These are phyloP conservation scores for Mycena venus DNA, from an alignment of 768 basidiomycete genomes.

Conservation along the genomic window DNA sequence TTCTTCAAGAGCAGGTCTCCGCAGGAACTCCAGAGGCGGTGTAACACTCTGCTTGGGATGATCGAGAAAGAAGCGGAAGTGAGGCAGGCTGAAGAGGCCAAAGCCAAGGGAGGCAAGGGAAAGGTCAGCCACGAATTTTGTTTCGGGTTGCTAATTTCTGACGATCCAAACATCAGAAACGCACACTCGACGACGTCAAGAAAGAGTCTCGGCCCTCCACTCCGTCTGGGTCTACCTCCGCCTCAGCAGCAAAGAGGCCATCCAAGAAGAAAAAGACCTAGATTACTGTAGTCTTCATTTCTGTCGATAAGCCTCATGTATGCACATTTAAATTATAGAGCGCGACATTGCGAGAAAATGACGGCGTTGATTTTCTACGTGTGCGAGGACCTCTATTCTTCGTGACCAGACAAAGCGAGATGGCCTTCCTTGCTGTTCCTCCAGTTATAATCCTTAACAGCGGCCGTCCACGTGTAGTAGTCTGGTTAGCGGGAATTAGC, in stretches of 20 bases:
- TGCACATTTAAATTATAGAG: slow-evolving; percentile 28
- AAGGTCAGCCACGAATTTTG: slow-evolving; percentile 62
- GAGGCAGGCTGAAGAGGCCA: slow-evolving; percentile 76
- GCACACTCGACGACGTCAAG: slow-evolving; percentile 77
- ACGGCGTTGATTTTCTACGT: background rate
- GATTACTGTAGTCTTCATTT: slow-evolving; percentile 4
- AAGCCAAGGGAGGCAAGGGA: slow-evolving; percentile 70
- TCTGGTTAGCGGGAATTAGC: slow-evolving; percentile 56
- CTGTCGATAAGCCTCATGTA: background rate
- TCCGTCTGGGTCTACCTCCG: slow-evolving; percentile 61
- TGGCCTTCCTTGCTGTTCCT: slow-evolving; percentile 89
- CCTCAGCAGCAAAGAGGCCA: slow-evolving; percentile 67
- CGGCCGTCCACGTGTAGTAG: slow-evolving; percentile 78
- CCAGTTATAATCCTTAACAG: slow-evolving; percentile 75
- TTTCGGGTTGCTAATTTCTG: background rate
- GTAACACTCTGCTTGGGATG: slow-evolving; percentile 89
- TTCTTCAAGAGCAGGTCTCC: slow-evolving; percentile 96
- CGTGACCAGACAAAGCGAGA: slow-evolving; percentile 59
- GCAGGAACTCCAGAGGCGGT: slow-evolving; percentile 89
- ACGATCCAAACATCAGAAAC: slow-evolving; percentile 68
- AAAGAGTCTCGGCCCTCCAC: slow-evolving; percentile 75
- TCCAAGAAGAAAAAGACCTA: slow-evolving; percentile 80
- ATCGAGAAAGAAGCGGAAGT: slow-evolving; percentile 93
- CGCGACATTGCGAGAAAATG: background rate
- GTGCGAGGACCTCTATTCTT: slow-evolving; percentile 44